phyloP scores from a whole-genome alignment of 2,329 filamentous ascomycete species.

The Phyllosticta citrichinensis region DNA sequence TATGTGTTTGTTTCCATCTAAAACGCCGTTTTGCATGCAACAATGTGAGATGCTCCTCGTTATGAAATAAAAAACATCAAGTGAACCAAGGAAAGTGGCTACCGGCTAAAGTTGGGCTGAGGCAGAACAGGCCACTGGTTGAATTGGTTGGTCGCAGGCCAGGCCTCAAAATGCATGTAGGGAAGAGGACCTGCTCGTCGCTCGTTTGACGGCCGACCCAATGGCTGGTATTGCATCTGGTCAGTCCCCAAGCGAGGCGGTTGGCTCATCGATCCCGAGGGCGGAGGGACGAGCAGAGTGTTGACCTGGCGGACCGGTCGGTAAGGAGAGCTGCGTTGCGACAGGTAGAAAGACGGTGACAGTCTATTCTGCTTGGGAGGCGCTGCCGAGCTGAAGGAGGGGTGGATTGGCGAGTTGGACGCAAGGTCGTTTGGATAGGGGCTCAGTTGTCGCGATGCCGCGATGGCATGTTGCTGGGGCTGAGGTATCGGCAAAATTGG shows the following conservation, averaged over 20 bases:
- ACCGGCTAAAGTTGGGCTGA: conserved; percentile 22
- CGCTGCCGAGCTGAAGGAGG: conserved; percentile 47
- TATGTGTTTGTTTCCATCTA: conserved; percentile 1
- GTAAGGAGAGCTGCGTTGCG: conserved; percentile 85
- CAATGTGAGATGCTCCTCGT: not conserved
- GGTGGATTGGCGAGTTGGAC: conserved; percentile 59
- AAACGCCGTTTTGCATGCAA: conserved; percentile 6
- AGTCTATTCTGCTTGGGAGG: conserved; percentile 59
- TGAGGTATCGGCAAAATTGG: conserved; percentile 22
- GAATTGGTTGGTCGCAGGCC: conserved; percentile 28
- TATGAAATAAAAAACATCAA: not conserved
- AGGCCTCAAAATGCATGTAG: conserved; percentile 30
- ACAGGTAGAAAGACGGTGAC: conserved; percentile 79
- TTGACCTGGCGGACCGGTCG: conserved; percentile 82
- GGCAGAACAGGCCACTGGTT: conserved; percentile 29
- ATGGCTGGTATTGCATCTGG: conserved; percentile 42
- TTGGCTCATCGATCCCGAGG: conserved; percentile 63
- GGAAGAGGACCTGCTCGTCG: conserved; percentile 35
- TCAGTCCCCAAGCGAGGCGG: conserved; percentile 34
- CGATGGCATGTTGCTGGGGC: conserved; percentile 17
- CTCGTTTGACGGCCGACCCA: conserved; percentile 37
- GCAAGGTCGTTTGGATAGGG: conserved; percentile 42
- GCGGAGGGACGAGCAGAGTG: conserved; percentile 80
- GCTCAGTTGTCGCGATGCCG: conserved; percentile 38
- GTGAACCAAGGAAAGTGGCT: not conserved